Percentiles rank a stretch among this genome's conserved stretches.
These are phyloP conservation scores for Aureobasidium lini DNA, from an alignment of 2,329 filamentous ascomycete genomes.

Conservation along the genomic window DNA sequence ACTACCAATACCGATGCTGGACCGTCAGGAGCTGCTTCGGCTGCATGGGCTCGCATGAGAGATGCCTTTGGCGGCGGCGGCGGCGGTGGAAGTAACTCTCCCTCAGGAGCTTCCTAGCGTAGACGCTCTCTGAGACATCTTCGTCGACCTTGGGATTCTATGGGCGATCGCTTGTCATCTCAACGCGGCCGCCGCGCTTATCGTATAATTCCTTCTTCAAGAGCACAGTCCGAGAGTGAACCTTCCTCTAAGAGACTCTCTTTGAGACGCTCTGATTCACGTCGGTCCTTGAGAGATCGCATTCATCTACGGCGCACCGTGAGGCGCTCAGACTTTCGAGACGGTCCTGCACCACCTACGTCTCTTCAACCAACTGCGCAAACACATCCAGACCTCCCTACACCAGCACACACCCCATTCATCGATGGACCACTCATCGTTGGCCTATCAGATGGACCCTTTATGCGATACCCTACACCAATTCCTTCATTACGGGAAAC, in stretches of 20 bases:
- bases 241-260: background rate
- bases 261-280: background rate
- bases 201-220: background rate
- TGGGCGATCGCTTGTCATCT: background rate
- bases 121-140: background rate
- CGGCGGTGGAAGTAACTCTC: background rate
- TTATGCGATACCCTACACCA: no score
- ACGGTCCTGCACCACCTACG: background rate
- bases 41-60: constrained; percentile 27
- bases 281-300: background rate
- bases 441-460: no score
- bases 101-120: constrained; percentile 7
- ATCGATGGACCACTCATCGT: no score
- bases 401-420: no score
- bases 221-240: background rate
- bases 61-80: constrained; percentile 23
- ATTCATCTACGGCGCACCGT: background rate
- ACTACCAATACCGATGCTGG: background rate
- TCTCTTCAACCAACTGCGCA: background rate
- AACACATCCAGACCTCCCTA: no score
- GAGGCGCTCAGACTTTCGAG: background rate
- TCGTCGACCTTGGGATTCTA: background rate
- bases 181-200: background rate
- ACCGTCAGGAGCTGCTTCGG: constrained; percentile 14
- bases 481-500: no score